These are phyloP conservation scores for Lactarius tabidus DNA, from an alignment of 768 basidiomycete genomes.

Conservation along the genomic window DNA sequence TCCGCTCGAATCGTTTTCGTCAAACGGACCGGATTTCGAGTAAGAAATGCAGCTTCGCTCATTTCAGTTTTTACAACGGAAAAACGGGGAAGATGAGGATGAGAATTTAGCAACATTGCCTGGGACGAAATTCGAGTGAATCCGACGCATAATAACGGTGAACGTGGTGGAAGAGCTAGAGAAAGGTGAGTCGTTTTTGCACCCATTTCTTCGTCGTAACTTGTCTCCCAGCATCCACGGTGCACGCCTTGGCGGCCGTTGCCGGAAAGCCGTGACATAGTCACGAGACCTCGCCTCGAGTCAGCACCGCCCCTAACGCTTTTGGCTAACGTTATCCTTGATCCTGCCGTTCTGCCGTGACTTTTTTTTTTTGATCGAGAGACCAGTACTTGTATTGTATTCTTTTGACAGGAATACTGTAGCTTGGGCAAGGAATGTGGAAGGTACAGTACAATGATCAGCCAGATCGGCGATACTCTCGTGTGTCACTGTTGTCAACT, in stretches of 20 bases:
- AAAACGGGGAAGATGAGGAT: not conserved
- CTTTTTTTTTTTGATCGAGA: too few relatives aligned
- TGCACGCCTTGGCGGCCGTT: constrained; percentile 24
- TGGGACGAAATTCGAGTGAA: constrained; percentile 7
- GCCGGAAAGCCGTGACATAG: constrained; percentile 19
- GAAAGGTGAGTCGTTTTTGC: constrained; percentile 19
- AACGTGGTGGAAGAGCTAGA: constrained; percentile 20
- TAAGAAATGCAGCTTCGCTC: not conserved
- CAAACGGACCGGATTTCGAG: constrained; percentile 11
- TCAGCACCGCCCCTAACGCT: too few relatives aligned
- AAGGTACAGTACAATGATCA: too few relatives aligned
- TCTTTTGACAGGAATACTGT: too few relatives aligned
- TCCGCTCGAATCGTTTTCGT: constrained; percentile 8
- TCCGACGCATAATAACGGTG: constrained; percentile 14
- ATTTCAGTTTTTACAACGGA: constrained; percentile 8
- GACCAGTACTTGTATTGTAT: too few relatives aligned
- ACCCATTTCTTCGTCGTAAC: constrained; percentile 24
- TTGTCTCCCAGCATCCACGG: constrained; percentile 18
- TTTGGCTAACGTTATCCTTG: too few relatives aligned
- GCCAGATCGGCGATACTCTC: too few relatives aligned
- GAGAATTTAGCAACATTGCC: not conserved
- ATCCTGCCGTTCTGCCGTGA: too few relatives aligned
- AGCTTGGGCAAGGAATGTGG: too few relatives aligned
- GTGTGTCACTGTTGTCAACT: too few relatives aligned
- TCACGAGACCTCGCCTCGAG: constrained; percentile 5